phyloP scores from a whole-genome alignment of 768 basidiomycete genomes.

The Chiua virens region DNA sequence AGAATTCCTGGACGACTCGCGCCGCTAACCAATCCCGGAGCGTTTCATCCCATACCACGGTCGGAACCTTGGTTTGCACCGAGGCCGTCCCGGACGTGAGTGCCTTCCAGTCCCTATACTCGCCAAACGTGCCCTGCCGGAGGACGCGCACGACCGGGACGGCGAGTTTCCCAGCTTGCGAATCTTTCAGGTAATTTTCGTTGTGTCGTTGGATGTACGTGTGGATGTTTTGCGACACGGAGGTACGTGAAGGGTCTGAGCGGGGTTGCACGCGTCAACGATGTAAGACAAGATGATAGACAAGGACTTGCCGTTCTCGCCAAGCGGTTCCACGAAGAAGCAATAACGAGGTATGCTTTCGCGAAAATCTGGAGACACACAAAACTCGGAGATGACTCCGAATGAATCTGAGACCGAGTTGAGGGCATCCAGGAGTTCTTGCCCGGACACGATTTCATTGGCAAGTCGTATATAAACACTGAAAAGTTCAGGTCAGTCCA shows the following conservation, averaged over 20 bases:
- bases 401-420: slow-evolving; percentile 12
- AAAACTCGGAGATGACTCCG: slow-evolving; percentile 22
- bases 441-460: slow-evolving; percentile 23
- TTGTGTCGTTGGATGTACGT: slow-evolving; percentile 10
- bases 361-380: slow-evolving; percentile 19
- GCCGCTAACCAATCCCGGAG: slow-evolving; percentile 14
- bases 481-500: background rate
- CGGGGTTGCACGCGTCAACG: background rate
- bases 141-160: slow-evolving; percentile 16
- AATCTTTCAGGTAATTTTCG: slow-evolving; percentile 17
- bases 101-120: slow-evolving; percentile 23
- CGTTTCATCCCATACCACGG: slow-evolving; percentile 15
- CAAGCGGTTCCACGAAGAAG: slow-evolving; percentile 20
- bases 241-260: slow-evolving; percentile 2
- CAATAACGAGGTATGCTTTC: slow-evolving; percentile 14
- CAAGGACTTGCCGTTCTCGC: slow-evolving; percentile 6
- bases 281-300: too few relatives aligned
- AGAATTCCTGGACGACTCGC: slow-evolving; percentile 16
- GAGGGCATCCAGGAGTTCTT: slow-evolving; percentile 19
- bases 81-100: slow-evolving; percentile 11
- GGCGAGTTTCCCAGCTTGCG: slow-evolving; percentile 2
- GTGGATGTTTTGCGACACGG: slow-evolving; percentile 7
- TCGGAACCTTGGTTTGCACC: slow-evolving; percentile 22
- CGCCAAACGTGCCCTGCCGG: slow-evolving; percentile 17
- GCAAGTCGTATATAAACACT: slow-evolving; percentile 20